Evolutionary conservation across 495 filamentous ascomycete genomes (phyloP).

Genomic region (Daldinia vernicosa): DNA sequence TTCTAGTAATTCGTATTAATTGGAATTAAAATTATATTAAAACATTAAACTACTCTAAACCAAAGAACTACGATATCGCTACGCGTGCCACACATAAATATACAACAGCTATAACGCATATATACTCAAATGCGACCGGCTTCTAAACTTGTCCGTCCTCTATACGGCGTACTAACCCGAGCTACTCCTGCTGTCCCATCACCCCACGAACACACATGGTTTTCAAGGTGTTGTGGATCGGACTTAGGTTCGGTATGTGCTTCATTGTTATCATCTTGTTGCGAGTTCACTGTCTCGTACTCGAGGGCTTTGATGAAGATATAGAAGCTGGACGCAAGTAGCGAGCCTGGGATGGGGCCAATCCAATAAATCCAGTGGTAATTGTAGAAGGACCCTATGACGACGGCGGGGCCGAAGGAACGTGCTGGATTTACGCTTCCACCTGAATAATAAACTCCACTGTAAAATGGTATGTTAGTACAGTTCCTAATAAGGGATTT

Average conservation of each 20-base stretch:
- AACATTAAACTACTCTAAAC: not conserved
- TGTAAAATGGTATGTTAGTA: constrained; percentile 4
- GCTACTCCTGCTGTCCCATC: not conserved
- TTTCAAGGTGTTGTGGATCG: not conserved
- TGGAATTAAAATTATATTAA: no score
- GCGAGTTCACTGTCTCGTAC: constrained; percentile 76
- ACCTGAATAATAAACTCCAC: constrained; percentile 68
- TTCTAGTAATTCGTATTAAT: no score
- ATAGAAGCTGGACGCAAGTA: constrained; percentile 75
- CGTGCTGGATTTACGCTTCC: constrained; percentile 69
- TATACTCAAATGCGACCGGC: constrained; percentile 4
- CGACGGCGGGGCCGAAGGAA: constrained; percentile 63
- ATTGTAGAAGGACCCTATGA: constrained; percentile 67
- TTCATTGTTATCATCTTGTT: constrained; percentile 43
- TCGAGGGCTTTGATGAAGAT: constrained; percentile 70
- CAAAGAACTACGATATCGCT: not conserved
- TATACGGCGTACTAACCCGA: constrained; percentile 13
- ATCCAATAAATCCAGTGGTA: constrained; percentile 80
- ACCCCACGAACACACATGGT: constrained; percentile 1
- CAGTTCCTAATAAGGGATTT: not conserved
- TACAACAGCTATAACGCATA: not conserved
- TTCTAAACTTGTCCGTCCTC: constrained; percentile 3
- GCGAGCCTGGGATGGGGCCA: constrained; percentile 62
- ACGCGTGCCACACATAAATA: not conserved
- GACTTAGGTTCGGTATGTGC: not conserved